These are phyloP conservation scores for Bisporella sp. DNA, from an alignment of 2,329 filamentous ascomycete species.

Conservation along the genomic window DNA sequence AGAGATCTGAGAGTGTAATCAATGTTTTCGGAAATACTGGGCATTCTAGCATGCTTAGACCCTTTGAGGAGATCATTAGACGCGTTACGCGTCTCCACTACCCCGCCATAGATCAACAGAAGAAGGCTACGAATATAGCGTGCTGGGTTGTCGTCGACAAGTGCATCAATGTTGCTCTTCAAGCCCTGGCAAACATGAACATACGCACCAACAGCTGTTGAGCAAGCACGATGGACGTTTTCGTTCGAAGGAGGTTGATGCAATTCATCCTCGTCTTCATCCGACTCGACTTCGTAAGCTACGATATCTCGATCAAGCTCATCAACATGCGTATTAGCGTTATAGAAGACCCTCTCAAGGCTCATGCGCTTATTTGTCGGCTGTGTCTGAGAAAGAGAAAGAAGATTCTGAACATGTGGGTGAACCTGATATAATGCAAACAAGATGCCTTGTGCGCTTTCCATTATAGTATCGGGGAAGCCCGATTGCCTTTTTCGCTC, in stretches of 20 bases:
- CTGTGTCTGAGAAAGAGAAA: slow-evolving; percentile 53
- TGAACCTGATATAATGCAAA: slow-evolving; percentile 64
- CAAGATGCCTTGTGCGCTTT: slow-evolving; percentile 59
- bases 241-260: slow-evolving; percentile 47
- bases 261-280: slow-evolving; percentile 38
- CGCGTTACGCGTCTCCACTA: slow-evolving; percentile 52
- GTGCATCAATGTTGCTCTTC: slow-evolving; percentile 53
- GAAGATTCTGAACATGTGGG: slow-evolving; percentile 59
- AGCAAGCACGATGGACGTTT: slow-evolving; percentile 55
- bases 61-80: slow-evolving; percentile 16
- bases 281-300: slow-evolving; percentile 46
- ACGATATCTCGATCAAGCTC: slow-evolving; percentile 60
- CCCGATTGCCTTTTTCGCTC: slow-evolving; percentile 55
- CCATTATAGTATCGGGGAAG: slow-evolving; percentile 52
- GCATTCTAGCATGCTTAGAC: slow-evolving; percentile 1
- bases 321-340: slow-evolving; percentile 59
- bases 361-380: slow-evolving; percentile 51
- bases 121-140: slow-evolving; percentile 60
- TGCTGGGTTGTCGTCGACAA: slow-evolving; percentile 58
- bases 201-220: slow-evolving; percentile 58
- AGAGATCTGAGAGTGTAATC: slow-evolving; percentile 43
- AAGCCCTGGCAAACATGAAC: slow-evolving; percentile 57
- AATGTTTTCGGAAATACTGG: slow-evolving; percentile 11
- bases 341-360: slow-evolving; percentile 61
- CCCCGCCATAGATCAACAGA: slow-evolving; percentile 58